A percentile compares a stretch with the other conserved stretches of the same genome.
phyloP scores from a whole-genome alignment of 495 filamentous ascomycete species.

The Daldinia loculata region DNA sequence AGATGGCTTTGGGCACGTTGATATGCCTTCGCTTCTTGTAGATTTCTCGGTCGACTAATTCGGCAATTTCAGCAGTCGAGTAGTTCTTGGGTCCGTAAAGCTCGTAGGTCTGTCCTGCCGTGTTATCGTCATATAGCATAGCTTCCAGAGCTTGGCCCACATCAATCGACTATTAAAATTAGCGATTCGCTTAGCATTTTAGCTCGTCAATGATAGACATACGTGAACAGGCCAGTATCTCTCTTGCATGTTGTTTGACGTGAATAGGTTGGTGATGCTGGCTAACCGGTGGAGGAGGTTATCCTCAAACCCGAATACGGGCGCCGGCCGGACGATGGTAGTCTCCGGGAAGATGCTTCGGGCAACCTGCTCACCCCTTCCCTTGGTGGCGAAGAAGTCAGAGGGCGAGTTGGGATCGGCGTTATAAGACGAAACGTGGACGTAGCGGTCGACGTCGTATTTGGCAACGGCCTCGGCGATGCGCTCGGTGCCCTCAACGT shows the following conservation, averaged over 20 bases:
- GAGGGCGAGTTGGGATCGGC: slow-evolving; percentile 81
- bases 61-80: slow-evolving; percentile 84
- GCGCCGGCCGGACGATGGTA: slow-evolving; percentile 94
- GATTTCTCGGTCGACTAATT: slow-evolving; percentile 91
- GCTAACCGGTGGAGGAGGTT: slow-evolving; percentile 88
- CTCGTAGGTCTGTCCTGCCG: slow-evolving; percentile 90
- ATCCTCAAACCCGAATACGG: slow-evolving; percentile 95
- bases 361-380: slow-evolving; percentile 80
- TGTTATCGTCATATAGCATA: slow-evolving; percentile 90
- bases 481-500: slow-evolving; percentile 92
- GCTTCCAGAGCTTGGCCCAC: slow-evolving; percentile 85
- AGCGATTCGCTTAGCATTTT: neutral
- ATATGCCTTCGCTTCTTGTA: slow-evolving; percentile 87
- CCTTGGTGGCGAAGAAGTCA: slow-evolving; percentile 92
- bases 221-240: slow-evolving; percentile 92
- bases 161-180: slow-evolving; percentile 72
- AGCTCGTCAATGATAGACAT: slow-evolving; percentile 47
- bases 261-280: slow-evolving; percentile 78
- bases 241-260: slow-evolving; percentile 91
- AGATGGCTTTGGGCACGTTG: slow-evolving; percentile 83
- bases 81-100: slow-evolving; percentile 95
- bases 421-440: slow-evolving; percentile 96
- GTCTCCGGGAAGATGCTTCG: slow-evolving; percentile 96
- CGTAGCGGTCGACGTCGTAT: slow-evolving; percentile 96
- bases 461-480: slow-evolving; percentile 97